Evolutionary conservation across 1,284 basidiomycete genomes (phyloP).

Genomic region (Microbotryomycetes sp.): DNA sequence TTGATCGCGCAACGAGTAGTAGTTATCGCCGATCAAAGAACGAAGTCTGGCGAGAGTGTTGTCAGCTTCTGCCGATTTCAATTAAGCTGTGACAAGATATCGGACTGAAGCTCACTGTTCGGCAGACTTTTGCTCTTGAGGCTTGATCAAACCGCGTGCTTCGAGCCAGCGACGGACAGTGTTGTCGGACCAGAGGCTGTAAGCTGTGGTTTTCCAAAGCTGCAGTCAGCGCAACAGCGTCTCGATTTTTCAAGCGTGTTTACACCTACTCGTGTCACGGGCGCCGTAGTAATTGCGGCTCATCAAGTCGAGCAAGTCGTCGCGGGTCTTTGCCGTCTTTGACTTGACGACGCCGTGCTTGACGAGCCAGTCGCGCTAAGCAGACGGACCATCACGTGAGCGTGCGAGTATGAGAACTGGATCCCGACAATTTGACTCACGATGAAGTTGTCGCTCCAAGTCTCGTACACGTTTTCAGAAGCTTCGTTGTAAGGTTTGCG

Average conservation of each 20-base stretch:
- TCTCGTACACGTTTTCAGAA: conserved; percentile 62
- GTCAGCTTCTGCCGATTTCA: not conserved
- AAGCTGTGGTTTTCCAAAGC: conserved; percentile 2
- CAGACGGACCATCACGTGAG: not conserved
- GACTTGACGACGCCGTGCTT: conserved; percentile 62
- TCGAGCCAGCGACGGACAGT: conserved; percentile 34
- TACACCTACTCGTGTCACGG: conserved; percentile 50
- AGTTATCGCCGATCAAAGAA: conserved; percentile 29
- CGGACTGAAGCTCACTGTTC: conserved; percentile 28
- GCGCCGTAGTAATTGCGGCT: conserved; percentile 66
- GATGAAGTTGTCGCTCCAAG: conserved; percentile 78
- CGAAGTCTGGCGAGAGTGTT: conserved; percentile 19
- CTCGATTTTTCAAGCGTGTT: conserved; percentile 42
- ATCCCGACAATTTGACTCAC: too few relatives aligned
- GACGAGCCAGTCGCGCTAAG: conserved; percentile 71
- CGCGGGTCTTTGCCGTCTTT: conserved; percentile 58
- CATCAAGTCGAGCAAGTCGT: conserved; percentile 65
- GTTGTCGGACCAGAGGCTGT: conserved; percentile 32
- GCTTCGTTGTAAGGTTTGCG: conserved; percentile 58
- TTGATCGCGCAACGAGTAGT: conserved; percentile 35
- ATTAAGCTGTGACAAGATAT: not conserved
- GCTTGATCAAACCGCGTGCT: conserved; percentile 34
- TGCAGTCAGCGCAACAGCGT: conserved; percentile 12
- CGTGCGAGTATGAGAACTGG: not conserved
- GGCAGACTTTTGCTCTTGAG: conserved; percentile 23